Percentiles rank a stretch among this genome's conserved stretches.
Conservation (phyloP, 371 early-diverging fungal species). For the Lichtheimia ramosa region DNA sequence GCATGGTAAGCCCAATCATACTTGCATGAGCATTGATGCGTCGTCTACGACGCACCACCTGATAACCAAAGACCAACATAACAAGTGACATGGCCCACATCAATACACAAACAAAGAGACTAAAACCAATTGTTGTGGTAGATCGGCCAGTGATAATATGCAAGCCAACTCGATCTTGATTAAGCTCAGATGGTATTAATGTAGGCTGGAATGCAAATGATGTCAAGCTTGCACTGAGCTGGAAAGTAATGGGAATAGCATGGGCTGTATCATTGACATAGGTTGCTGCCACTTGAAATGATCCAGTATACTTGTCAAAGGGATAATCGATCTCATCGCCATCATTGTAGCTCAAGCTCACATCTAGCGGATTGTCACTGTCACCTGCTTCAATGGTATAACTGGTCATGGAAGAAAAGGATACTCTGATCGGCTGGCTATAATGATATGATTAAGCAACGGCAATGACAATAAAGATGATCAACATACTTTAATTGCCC, state of each 20-base stretch:
- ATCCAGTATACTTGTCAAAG: conserved; percentile 30
- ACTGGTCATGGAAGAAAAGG: conserved; percentile 24
- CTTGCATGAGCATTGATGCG: conserved; percentile 34
- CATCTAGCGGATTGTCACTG: conserved; percentile 24
- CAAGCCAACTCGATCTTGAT: conserved; percentile 25
- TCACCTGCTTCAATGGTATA: conserved; percentile 27
- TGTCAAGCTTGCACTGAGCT: conserved; percentile 31
- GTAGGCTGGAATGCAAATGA: conserved; percentile 30
- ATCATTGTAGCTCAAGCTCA: conserved; percentile 24
- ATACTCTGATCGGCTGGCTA: conserved; percentile 25
- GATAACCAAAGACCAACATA: conserved; percentile 33
- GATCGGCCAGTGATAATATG: conserved; percentile 34
- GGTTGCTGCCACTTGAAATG: conserved; percentile 25
- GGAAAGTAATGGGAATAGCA: conserved; percentile 29
- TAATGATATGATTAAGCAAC: neutral
- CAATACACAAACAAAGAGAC: conserved; percentile 33
- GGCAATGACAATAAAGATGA: neutral
- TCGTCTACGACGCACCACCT: conserved; percentile 27
- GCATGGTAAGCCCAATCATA: conserved; percentile 37
- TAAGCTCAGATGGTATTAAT: neutral
- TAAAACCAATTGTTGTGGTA: conserved; percentile 35
- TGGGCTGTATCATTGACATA: conserved; percentile 19
- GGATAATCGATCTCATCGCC: conserved; percentile 39
- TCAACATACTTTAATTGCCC: conserved; percentile 27
- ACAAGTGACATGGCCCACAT: conserved; percentile 43